Evolutionary conservation across 129 eudicot species (phyloP).

Genomic region (Flaveria sonorensis): DNA sequence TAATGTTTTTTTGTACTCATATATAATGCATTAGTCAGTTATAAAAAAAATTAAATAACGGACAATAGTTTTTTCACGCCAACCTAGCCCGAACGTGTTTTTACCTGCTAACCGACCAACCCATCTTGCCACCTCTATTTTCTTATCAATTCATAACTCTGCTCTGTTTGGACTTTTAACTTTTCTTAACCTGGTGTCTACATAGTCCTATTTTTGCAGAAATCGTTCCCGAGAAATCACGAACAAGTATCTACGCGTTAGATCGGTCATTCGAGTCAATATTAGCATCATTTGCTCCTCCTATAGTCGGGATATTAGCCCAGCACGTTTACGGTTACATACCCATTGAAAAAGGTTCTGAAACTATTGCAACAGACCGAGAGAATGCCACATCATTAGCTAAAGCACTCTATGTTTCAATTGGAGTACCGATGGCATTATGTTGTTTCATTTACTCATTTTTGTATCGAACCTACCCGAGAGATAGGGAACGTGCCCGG

Average conservation of each 20-base stretch:
- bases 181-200: slow-evolving; percentile 35
- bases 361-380: slow-evolving; percentile 55
- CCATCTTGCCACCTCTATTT: slow-evolving; percentile 4
- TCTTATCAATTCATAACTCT: neutral
- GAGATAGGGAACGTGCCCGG: slow-evolving; percentile 72
- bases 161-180: neutral
- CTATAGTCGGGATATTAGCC: slow-evolving; percentile 72
- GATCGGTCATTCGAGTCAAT: slow-evolving; percentile 82
- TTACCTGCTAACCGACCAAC: no score
- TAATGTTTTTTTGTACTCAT: no score
- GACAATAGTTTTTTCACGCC: no score
- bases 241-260: slow-evolving; percentile 77
- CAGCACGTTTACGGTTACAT: slow-evolving; percentile 66
- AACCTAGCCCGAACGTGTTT: no score
- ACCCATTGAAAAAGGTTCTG: slow-evolving; percentile 62
- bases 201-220: slow-evolving; percentile 91
- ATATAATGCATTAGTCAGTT: no score
- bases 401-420: slow-evolving; percentile 71
- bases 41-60: no score
- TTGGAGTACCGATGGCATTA: slow-evolving; percentile 63
- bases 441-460: slow-evolving; percentile 81
- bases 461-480: slow-evolving; percentile 67
- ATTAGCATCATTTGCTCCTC: slow-evolving; percentile 83
- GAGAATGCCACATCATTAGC: slow-evolving; percentile 74
- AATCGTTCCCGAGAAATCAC: slow-evolving; percentile 75